Conservation (phyloP, 148 eudicot species). For the Selenicereus undatus region DNA sequence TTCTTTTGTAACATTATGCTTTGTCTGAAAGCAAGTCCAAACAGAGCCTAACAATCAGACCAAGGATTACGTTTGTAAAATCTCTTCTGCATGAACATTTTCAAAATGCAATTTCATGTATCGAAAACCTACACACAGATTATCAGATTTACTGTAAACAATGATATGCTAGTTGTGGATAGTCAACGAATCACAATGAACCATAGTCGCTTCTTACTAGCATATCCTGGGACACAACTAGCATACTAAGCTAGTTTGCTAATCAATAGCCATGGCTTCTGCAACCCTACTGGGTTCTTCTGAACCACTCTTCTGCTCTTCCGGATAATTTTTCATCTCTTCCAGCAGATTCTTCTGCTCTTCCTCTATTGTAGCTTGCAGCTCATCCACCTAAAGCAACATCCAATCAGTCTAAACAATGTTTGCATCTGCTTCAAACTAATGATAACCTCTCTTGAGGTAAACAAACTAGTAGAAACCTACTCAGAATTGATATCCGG, state of each 20-base stretch:
- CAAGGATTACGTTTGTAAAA: no score
- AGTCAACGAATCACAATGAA: neutral
- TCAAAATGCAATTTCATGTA: no score
- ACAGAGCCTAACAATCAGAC: no score
- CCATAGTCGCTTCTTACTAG: neutral
- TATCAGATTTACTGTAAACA: no score
- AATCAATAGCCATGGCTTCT: conserved; percentile 75
- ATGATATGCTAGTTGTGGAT: neutral
- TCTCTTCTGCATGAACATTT: no score
- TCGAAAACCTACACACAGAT: no score
- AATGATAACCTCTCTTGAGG: neutral
- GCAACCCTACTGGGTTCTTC: conserved; percentile 51
- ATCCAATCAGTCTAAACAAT: neutral
- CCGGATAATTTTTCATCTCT: conserved; percentile 59
- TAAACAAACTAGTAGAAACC: neutral
- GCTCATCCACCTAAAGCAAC: conserved; percentile 65
- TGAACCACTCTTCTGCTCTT: conserved; percentile 57
- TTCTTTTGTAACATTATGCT: no score
- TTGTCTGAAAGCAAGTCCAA: no score
- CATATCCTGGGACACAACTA: neutral
- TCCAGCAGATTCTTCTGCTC: conserved; percentile 72
- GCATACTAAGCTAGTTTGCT: conserved; percentile 16
- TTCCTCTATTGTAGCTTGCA: conserved; percentile 83
- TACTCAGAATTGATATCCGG: neutral
- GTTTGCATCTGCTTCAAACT: neutral